Evolutionary conservation across 495 filamentous ascomycete genomes (phyloP).

Genomic region (Hypoxylon lenormandii): DNA sequence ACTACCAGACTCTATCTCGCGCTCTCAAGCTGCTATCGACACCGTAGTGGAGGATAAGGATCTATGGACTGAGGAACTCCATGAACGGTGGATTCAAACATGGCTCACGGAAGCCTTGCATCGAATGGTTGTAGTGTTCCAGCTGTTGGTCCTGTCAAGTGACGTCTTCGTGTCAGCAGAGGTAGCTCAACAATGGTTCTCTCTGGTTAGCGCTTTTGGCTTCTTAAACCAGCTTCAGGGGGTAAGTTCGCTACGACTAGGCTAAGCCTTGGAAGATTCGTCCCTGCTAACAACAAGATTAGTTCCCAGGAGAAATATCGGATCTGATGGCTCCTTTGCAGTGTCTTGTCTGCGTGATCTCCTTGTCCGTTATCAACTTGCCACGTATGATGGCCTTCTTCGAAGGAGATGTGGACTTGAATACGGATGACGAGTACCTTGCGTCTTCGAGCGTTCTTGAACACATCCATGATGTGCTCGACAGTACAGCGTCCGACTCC

Average conservation of each 20-base stretch:
- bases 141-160: slow-evolving; percentile 69
- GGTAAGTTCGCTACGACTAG: slow-evolving; percentile 57
- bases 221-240: slow-evolving; percentile 72
- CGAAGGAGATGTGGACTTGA: slow-evolving; percentile 55
- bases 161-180: slow-evolving; percentile 68
- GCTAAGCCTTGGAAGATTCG: neutral
- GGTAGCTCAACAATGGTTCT: slow-evolving; percentile 76
- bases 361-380: slow-evolving; percentile 79
- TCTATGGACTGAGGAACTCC: slow-evolving; percentile 61
- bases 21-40: slow-evolving; percentile 47
- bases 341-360: slow-evolving; percentile 75
- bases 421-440: slow-evolving; percentile 68
- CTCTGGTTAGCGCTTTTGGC: slow-evolving; percentile 70
- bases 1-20: slow-evolving; percentile 53
- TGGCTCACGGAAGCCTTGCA: slow-evolving; percentile 76
- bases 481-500: slow-evolving; percentile 55
- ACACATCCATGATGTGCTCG: slow-evolving; percentile 73
- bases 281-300: slow-evolving; percentile 49
- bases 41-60: slow-evolving; percentile 43
- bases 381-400: slow-evolving; percentile 61
- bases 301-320: slow-evolving; percentile 53
- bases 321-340: slow-evolving; percentile 72
- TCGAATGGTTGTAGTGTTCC: slow-evolving; percentile 77
- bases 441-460: slow-evolving; percentile 70
- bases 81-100: slow-evolving; percentile 71